These are phyloP conservation scores for Phytophthora tubulina DNA, from an alignment of 352 stramenopile species.

Conservation along the genomic window DNA sequence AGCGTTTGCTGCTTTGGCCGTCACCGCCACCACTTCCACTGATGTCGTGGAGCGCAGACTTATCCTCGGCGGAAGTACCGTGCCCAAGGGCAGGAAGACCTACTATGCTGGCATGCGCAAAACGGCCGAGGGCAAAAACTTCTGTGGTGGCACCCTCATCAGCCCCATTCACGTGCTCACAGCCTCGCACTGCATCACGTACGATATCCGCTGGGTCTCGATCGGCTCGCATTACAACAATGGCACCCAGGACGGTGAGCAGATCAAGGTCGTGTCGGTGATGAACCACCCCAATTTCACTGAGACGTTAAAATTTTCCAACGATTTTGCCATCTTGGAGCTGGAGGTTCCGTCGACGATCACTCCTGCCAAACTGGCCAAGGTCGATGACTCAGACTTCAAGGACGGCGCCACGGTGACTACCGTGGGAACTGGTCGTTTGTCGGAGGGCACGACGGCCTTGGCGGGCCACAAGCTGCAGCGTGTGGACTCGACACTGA, in stretches of 20 bases:
- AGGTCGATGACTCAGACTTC: slow-evolving; percentile 38
- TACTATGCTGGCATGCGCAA: slow-evolving; percentile 48
- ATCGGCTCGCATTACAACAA: slow-evolving; percentile 69
- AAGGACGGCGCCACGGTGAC: slow-evolving; percentile 38
- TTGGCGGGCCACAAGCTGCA: slow-evolving; percentile 36
- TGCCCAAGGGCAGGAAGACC: slow-evolving; percentile 50
- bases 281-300: slow-evolving; percentile 63
- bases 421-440: slow-evolving; percentile 36
- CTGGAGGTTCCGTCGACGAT: slow-evolving; percentile 48
- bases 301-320: slow-evolving; percentile 30
- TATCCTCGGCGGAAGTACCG: slow-evolving; percentile 58
- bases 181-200: slow-evolving; percentile 55
- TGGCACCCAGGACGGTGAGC: slow-evolving; percentile 53
- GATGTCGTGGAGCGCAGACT: slow-evolving; percentile 39
- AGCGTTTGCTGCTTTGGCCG: slow-evolving; percentile 21
- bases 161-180: slow-evolving; percentile 49
- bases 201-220: slow-evolving; percentile 53
- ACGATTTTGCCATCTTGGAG: slow-evolving; percentile 72
- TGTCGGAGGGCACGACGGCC: slow-evolving; percentile 33
- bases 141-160: slow-evolving; percentile 58
- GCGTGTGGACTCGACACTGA: slow-evolving; percentile 50
- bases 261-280: slow-evolving; percentile 55
- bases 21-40: slow-evolving; percentile 1
- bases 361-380: slow-evolving; percentile 46
- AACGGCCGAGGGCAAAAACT: slow-evolving; percentile 39